phyloP scores from a whole-genome alignment of 306 rosid species.

The Dryas alaskensis region DNA sequence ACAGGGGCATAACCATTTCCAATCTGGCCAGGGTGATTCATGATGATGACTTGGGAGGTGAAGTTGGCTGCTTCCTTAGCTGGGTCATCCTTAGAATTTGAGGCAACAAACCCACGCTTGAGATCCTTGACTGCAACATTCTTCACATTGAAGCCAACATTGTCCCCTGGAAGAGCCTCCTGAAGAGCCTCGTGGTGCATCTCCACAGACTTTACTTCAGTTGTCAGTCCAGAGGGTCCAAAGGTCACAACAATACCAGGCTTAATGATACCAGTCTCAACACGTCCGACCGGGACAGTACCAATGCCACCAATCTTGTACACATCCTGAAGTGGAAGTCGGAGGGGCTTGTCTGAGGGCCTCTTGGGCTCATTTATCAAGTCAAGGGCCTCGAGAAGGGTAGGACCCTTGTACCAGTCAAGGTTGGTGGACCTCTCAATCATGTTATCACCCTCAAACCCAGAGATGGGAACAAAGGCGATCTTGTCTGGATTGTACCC shows the following conservation, averaged over 20 bases:
- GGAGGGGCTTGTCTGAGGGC: conserved; percentile 85
- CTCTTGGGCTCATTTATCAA: conserved; percentile 73
- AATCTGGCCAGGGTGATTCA: conserved; percentile 95
- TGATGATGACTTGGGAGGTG: conserved; percentile 79
- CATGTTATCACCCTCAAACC: conserved; percentile 94
- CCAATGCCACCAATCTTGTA: conserved; percentile 98
- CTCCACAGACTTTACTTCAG: conserved; percentile 89
- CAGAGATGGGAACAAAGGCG: conserved; percentile 88
- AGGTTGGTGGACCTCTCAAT: conserved; percentile 87
- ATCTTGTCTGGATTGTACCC: conserved; percentile 90
- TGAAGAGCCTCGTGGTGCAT: conserved; percentile 85
- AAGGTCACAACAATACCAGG: conserved; percentile 74
- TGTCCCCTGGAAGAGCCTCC: conserved; percentile 87
- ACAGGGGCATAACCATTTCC: conserved; percentile 92
- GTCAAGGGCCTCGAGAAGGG: conserved; percentile 90
- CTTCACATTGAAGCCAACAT: conserved; percentile 90
- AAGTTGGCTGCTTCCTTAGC: conserved; percentile 92
- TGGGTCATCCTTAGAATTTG: conserved; percentile 92
- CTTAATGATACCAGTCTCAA: conserved; percentile 73
- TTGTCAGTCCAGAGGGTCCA: conserved; percentile 69
- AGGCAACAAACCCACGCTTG: conserved; percentile 89
- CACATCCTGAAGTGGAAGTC: conserved; percentile 91
- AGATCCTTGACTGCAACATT: conserved; percentile 94
- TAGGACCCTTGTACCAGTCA: conserved; percentile 98
- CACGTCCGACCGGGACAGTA: conserved; percentile 93